Evolutionary conservation across 352 stramenopile genomes (phyloP), one percentile per base, ranked within the genome.

Genomic region (Plasmopara viticola): DNA sequence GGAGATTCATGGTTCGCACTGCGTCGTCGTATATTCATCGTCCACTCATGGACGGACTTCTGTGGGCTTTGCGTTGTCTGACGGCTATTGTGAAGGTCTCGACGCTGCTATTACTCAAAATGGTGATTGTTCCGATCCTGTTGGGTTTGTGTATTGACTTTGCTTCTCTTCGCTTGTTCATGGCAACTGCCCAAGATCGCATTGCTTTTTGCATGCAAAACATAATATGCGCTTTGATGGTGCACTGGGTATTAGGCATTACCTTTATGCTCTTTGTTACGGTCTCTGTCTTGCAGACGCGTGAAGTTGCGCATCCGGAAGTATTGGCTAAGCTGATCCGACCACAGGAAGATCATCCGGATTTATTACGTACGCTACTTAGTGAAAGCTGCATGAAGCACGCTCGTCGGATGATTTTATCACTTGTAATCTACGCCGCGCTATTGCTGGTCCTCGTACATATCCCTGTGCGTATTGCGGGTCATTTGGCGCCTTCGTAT

Each of bases 191-290:
- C 4, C 77, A 90, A 60, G 74, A 90, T 37, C 79, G 90, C 31
- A 67, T 96, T 58, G 35, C 60, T 13, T 80, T 95, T 75, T 87
- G 65, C 83, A 62, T 97, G 72, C 45, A 82, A 20, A 78, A 90
- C 48, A 94, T 92, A 79, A 73, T 98, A 52, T 94, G 91, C 29
- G 83, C 94, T 28, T 58, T 98, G 25, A 87, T 98, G 53, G 66
- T 98, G 18, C 95, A 98, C 61, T 99, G 96, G 96, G 94, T 98
- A 6, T 72, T 96, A 29, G 95, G 95, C 28, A 98, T 98, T 53
- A 98, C 88, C 5, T 98, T 98, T 58, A 99, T 99, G 96, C 78
- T 98, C 9, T 90, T 98, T 41, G 93, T 98, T 35, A 99, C 96
- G 0, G 94, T 98, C 2, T 96, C 90, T 12, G 86, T 98, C 12